Base-by-base conservation (phyloP, 2,329 filamentous ascomycete species). In the Fusarium temperatum region DNA sequence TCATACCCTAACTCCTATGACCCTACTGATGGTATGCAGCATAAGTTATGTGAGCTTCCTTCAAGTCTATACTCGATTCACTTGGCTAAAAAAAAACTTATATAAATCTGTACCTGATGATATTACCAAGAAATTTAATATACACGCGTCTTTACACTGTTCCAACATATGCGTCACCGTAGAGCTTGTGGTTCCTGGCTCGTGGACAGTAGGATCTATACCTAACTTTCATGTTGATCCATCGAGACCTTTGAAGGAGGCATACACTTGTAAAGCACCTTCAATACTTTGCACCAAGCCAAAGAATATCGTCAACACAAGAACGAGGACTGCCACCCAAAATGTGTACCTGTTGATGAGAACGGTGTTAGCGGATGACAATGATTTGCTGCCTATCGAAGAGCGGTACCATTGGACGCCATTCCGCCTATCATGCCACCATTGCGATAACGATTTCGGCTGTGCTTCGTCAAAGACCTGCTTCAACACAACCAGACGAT, bases 251-350 rank as follows among this genome's bases (percentile, higher is more conserved):
- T 62, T 62, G 24, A 62, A 62, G 2, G 59, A 58, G 9, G 51
- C 36, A 24, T 64, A 65, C 14, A 63, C 63, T 32, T 65, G 47
- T 13, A 63, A 45, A 32, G 58, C 63, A 13, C 63, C 47, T 28
- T 63, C 58, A 24, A 65, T 41, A 41, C 39, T 47, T 6, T 64
- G 56, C 12, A 64, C 61, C 42, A 64, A 41, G 7, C 61, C 61
- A 36, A 64, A 64, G 44, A 64, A 64, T 22, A 62, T 38, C 8
- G 61, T 62, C 36, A 64, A 48, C 6, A 64, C 26, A 41, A 64
- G 39, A 62, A 62, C 42, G 4, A 42, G 41, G 14, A 64, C 35
- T 3, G 55, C 61, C 15, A 61, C 61, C 61, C 55, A 61, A 15
- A 64, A 64, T 20, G 59, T 63, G 22, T 54, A 63, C 58, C 58